Conservation (phyloP, 2,329 filamentous ascomycete species). For the Cytospora piceae region DNA sequence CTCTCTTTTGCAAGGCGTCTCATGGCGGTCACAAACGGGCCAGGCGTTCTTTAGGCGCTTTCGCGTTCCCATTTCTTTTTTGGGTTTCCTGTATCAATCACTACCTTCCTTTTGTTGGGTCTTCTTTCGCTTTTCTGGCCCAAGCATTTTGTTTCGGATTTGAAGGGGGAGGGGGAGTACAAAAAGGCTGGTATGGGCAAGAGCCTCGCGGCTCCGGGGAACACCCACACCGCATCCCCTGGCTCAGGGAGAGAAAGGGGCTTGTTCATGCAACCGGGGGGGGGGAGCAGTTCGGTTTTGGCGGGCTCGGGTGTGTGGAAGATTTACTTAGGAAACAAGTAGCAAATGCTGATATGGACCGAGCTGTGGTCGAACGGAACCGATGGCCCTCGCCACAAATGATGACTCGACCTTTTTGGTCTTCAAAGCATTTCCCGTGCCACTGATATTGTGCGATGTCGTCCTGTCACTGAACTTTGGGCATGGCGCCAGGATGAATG, state of each 20-base stretch:
- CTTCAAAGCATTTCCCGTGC: background rate
- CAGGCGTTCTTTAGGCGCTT: background rate
- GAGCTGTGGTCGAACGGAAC: background rate
- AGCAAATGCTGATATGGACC: background rate
- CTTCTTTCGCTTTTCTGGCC: too few species aligned
- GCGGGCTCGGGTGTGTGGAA: background rate
- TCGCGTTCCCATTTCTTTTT: background rate
- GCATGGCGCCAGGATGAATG: background rate
- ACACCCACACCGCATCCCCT: background rate
- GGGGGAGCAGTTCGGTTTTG: background rate
- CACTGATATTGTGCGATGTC: background rate
- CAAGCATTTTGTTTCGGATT: too few species aligned
- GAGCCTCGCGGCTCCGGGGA: background rate
- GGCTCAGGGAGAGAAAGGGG: background rate
- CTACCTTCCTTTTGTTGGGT: background rate
- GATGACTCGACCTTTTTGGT: background rate
- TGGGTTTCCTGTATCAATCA: background rate
- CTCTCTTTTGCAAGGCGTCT: background rate
- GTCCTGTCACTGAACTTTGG: background rate
- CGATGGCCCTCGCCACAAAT: background rate
- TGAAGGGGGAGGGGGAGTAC: background rate
- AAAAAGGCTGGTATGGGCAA: background rate
- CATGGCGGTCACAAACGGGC: background rate
- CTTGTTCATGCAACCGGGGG: background rate
- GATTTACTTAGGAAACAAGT: background rate